Percentiles rank a stretch among this genome's conserved stretches.
Evolutionary conservation across 345 rosid species (phyloP).

Genomic region (Linum tenue): DNA sequence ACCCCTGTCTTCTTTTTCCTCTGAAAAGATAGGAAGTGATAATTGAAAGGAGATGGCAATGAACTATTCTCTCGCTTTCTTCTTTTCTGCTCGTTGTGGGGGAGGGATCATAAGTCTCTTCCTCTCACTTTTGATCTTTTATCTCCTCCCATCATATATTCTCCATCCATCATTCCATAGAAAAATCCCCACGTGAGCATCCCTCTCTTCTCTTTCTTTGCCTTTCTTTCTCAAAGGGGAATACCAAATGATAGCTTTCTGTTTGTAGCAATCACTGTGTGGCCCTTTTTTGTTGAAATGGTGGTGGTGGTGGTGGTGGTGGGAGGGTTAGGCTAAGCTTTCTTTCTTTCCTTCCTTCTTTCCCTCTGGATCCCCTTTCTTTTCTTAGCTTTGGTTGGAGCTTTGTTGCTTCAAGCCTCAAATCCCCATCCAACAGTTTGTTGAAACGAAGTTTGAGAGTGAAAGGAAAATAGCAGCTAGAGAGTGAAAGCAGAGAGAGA

Average conservation of each 20-base stretch:
- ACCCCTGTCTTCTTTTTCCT: conserved; percentile 1
- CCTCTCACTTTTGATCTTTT: conserved; percentile 24
- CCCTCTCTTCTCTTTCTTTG: conserved; percentile 32
- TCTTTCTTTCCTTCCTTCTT: too few relatives aligned
- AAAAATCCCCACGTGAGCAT: conserved; percentile 45
- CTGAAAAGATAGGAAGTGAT: conserved; percentile 9
- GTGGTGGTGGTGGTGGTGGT: neutral
- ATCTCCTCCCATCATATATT: conserved; percentile 31
- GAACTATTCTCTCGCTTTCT: neutral
- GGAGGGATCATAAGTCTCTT: neutral
- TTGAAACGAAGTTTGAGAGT: neutral
- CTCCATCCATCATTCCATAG: conserved; percentile 34
- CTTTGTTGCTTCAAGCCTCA: conserved; percentile 26
- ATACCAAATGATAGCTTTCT: conserved; percentile 20
- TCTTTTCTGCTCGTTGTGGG: too few relatives aligned
- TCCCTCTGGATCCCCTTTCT: too few relatives aligned
- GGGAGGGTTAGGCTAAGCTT: too few relatives aligned
- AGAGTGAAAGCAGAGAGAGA: neutral
- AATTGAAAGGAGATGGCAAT: conserved; percentile 21
- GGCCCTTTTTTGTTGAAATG: conserved; percentile 4
- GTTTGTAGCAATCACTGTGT: conserved; percentile 4
- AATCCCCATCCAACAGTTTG: neutral
- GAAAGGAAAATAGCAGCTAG: neutral
- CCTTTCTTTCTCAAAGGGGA: conserved; percentile 44
- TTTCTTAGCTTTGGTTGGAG: conserved; percentile 10